Evolutionary conservation across 768 basidiomycete genomes (phyloP), one percentile per base, ranked within the genome.

Genomic region (Daedaleopsis nitida): DNA sequence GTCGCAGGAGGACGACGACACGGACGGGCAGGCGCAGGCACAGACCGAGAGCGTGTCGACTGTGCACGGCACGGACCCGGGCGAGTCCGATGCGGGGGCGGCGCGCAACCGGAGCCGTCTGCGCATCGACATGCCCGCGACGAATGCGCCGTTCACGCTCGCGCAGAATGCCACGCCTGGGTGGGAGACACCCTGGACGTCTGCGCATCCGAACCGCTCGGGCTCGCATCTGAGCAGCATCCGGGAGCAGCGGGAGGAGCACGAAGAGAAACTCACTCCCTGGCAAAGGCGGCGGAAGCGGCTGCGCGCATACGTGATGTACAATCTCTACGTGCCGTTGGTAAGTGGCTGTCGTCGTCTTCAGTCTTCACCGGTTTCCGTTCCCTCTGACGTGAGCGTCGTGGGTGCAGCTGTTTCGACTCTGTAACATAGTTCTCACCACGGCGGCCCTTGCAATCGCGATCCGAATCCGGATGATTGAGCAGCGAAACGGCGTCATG

Each of bases 351-450:
- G 55, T 11, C 49, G 32, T n/a, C 44, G 42, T 58, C 60, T 50
- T 38, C 45, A 37, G 27, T 58, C 16, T 62, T 67, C 57, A 71
- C 59, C 35, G 17, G 8, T 17, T 17, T 21, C 24, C 63, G 42
- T 11, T 35, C 54, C 35, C 24, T 13, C 12, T 47, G 42, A 49
- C 47, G 10, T 21, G 47, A 21, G 21, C 19, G 27, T 32, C 27
- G 39, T 42, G 17, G 32, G 35, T 47, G 52, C 65, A 94, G 92
- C 79, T 95, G 42, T 92, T 94, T 72, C 89, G 94, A 55, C 81
- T 92, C 66, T 82, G 88, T 72, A 95, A 95, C 70, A 87, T 96
- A 65, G 79, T 87, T 10, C 90, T 95, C 67, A 94, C 90, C 13
- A 83, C 87, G 16, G 81, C 87, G 43, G 89, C 91, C 2, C 83